Conservation (phyloP, 768 basidiomycete genomes). For the Auriscalpium microsporum region DNA sequence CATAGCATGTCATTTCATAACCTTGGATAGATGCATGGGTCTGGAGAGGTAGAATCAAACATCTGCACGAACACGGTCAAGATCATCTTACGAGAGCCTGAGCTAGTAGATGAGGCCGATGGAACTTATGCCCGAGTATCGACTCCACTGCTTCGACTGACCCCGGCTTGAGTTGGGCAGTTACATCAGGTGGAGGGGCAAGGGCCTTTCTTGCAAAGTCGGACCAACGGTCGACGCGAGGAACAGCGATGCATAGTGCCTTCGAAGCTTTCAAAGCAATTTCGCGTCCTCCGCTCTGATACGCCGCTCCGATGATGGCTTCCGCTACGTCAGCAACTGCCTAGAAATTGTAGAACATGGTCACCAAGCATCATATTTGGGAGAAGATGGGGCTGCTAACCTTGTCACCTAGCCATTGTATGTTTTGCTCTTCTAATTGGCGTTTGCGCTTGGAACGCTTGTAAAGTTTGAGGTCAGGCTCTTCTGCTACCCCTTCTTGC, state of each 20-base stretch:
- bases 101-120: constrained; percentile 51
- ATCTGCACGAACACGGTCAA: neutral
- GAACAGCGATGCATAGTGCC: constrained; percentile 56
- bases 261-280: constrained; percentile 56
- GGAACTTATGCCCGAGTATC: constrained; percentile 57
- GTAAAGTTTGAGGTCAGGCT: neutral
- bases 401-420: constrained; percentile 71
- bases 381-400: constrained; percentile 26
- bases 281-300: constrained; percentile 63
- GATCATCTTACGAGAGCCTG: constrained; percentile 57
- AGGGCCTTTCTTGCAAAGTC: constrained; percentile 52
- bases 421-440: constrained; percentile 32
- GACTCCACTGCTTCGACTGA: constrained; percentile 49
- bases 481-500: neutral
- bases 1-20: constrained; percentile 51
- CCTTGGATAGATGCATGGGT: constrained; percentile 58
- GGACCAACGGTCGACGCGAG: constrained; percentile 56
- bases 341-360: constrained; percentile 27
- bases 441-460: constrained; percentile 32
- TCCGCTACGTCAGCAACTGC: constrained; percentile 79
- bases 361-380: neutral
- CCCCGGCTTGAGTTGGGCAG: constrained; percentile 37
- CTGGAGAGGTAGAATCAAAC: constrained; percentile 28
- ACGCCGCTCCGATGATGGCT: constrained; percentile 79
- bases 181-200: constrained; percentile 34